These are phyloP conservation scores for Phytophthora hybrid DNA, from an alignment of 352 stramenopile species.

Conservation along the genomic window DNA sequence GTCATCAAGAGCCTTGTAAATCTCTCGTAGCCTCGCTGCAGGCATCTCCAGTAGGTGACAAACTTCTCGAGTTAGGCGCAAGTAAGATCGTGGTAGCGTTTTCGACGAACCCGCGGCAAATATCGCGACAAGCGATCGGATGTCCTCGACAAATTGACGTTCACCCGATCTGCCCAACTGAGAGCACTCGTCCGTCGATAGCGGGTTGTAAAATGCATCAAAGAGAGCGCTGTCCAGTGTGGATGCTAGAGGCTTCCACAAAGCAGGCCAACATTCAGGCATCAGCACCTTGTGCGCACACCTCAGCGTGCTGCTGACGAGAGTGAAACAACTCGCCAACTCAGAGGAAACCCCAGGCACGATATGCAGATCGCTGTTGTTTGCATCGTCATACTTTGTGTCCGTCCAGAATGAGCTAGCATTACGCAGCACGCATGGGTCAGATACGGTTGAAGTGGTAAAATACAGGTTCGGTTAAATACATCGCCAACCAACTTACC, in stretches of 20 bases:
- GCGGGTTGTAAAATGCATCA: conserved; percentile 37
- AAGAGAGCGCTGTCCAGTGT: conserved; percentile 54
- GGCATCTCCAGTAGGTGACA: conserved; percentile 55
- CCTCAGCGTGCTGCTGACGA: conserved; percentile 39
- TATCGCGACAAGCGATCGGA: conserved; percentile 44
- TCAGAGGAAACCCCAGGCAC: conserved; percentile 45
- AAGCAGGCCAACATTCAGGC: conserved; percentile 32
- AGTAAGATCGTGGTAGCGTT: conserved; percentile 42
- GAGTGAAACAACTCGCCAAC: conserved; percentile 39
- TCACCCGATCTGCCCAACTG: conserved; percentile 36
- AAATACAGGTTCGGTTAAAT: neutral
- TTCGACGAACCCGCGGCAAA: conserved; percentile 47
- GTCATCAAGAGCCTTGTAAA: conserved; percentile 56
- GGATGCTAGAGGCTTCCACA: conserved; percentile 48
- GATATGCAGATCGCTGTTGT: conserved; percentile 20
- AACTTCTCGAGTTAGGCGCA: conserved; percentile 61
- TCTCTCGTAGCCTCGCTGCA: conserved; percentile 45
- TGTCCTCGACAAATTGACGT: conserved; percentile 54
- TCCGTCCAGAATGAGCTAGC: conserved; percentile 40
- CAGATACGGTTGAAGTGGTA: conserved; percentile 11
- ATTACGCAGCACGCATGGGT: conserved; percentile 12
- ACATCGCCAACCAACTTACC: conserved; percentile 20
- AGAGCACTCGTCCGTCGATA: neutral
- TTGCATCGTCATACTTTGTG: conserved; percentile 22
- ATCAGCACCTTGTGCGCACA: conserved; percentile 36